A percentile compares a stretch with the other conserved stretches of the same genome.
Conservation (phyloP, 345 rosid species). For the Microthlaspi erraticum region DNA sequence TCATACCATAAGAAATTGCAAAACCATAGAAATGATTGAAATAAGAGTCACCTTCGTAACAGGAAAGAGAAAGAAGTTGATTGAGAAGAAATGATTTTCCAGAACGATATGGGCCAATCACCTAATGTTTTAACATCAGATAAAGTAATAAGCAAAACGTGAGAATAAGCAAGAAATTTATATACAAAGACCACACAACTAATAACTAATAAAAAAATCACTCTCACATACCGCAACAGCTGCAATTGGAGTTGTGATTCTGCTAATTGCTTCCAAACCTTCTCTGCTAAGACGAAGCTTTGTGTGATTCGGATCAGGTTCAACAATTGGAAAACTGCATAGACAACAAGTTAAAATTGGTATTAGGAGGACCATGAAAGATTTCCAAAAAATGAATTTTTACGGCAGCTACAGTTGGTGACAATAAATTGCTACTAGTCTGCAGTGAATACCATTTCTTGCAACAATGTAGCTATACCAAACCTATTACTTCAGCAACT, state of each 20-base stretch:
- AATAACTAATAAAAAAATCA: conserved; percentile 43
- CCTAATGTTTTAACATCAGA: conserved; percentile 60
- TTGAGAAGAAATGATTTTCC: conserved; percentile 98
- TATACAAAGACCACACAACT: conserved; percentile 33
- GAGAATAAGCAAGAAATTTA: conserved; percentile 23
- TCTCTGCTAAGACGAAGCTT: conserved; percentile 91
- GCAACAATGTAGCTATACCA: conserved; percentile 33
- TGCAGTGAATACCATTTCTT: not conserved
- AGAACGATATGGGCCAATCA: conserved; percentile 98
- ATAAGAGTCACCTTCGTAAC: conserved; percentile 78
- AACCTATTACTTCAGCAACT: conserved; percentile 14
- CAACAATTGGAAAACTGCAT: conserved; percentile 86
- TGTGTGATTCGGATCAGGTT: conserved; percentile 97
- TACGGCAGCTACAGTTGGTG: conserved; percentile 4
- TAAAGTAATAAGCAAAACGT: conserved; percentile 26
- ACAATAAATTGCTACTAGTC: conserved; percentile 5
- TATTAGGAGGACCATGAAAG: not conserved
- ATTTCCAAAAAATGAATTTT: not conserved
- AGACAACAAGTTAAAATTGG: conserved; percentile 18
- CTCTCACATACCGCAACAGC: conserved; percentile 84
- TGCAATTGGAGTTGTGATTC: conserved; percentile 85
- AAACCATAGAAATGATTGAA: conserved; percentile 28
- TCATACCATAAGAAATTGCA: conserved; percentile 17
- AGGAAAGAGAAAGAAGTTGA: conserved; percentile 98
- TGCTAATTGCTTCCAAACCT: conserved; percentile 87